Conservation (phyloP, 2,329 filamentous ascomycete species). For the Chaetothyriales sp. region DNA sequence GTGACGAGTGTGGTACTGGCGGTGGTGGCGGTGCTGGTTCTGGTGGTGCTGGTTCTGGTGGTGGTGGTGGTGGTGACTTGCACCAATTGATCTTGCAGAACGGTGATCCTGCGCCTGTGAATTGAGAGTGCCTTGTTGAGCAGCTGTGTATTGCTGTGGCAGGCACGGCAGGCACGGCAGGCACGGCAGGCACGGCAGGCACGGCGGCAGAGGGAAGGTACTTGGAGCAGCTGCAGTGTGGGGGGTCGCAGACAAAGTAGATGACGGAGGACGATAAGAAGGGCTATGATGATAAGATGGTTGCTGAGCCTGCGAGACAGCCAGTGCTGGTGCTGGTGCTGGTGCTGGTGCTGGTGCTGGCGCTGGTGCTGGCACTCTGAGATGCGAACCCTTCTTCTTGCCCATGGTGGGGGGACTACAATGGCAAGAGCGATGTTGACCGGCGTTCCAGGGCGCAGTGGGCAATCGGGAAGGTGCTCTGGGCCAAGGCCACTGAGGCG, state of each 20-base stretch:
- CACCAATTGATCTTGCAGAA: constrained; percentile 14
- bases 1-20: background rate
- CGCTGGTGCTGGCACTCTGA: background rate
- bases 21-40: background rate
- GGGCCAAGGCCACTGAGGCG: background rate
- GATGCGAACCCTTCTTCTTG: background rate
- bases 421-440: no score
- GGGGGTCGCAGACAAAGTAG: background rate
- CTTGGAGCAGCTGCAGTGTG: background rate
- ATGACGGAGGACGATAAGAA: background rate
- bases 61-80: constrained; percentile 1
- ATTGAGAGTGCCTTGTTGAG: background rate
- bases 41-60: no score
- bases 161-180: no score
- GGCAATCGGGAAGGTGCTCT: background rate
- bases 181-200: no score
- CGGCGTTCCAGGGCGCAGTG: background rate
- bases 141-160: background rate
- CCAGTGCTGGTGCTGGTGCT: background rate
- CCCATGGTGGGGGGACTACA: background rate
- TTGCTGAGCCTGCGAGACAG: background rate
- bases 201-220: background rate
- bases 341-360: no score
- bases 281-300: background rate
- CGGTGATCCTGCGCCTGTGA: background rate